These are phyloP conservation scores for Apophysomyces ossiformis DNA, from an alignment of 371 early-diverging fungal species.

Conservation along the genomic window DNA sequence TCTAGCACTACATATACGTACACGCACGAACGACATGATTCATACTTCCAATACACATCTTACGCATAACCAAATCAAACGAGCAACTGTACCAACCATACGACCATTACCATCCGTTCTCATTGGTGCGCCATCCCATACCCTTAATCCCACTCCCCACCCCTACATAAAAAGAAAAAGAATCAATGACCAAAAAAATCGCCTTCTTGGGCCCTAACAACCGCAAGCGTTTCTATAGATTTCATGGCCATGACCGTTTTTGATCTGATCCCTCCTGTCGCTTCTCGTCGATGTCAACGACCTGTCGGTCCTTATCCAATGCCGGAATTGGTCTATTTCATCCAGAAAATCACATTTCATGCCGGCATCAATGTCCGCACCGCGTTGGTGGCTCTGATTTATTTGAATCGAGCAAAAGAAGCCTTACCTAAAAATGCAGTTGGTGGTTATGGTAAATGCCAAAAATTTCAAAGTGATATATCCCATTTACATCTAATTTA, in stretches of 20 bases:
- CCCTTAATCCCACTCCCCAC: not conserved
- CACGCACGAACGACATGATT: slow-evolving; percentile 12
- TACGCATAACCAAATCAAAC: not conserved
- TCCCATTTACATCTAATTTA: too few species aligned
- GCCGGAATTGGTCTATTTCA: slow-evolving; percentile 51
- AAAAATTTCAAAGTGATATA: too few species aligned
- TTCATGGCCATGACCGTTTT: slow-evolving; percentile 29
- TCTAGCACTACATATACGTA: slow-evolving; percentile 6
- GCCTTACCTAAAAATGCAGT: slow-evolving; percentile 42
- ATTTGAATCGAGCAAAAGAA: slow-evolving; percentile 47
- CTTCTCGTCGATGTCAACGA: not conserved
- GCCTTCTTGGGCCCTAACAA: not conserved
- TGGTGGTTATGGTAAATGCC: slow-evolving; percentile 37
- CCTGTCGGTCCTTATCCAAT: slow-evolving; percentile 26
- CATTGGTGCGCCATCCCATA: slow-evolving; percentile 20
- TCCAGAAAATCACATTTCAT: slow-evolving; percentile 45
- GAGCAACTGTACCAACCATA: slow-evolving; percentile 9
- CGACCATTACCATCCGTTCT: slow-evolving; percentile 26
- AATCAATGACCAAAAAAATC: not conserved
- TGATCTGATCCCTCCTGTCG: slow-evolving; percentile 22
- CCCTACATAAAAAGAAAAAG: not conserved
- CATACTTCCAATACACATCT: slow-evolving; percentile 8
- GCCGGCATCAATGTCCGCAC: slow-evolving; percentile 45
- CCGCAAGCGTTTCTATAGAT: slow-evolving; percentile 15
- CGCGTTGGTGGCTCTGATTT: slow-evolving; percentile 49